Evolutionary conservation across 768 basidiomycete species (phyloP).

Genomic region (Russula sp.): DNA sequence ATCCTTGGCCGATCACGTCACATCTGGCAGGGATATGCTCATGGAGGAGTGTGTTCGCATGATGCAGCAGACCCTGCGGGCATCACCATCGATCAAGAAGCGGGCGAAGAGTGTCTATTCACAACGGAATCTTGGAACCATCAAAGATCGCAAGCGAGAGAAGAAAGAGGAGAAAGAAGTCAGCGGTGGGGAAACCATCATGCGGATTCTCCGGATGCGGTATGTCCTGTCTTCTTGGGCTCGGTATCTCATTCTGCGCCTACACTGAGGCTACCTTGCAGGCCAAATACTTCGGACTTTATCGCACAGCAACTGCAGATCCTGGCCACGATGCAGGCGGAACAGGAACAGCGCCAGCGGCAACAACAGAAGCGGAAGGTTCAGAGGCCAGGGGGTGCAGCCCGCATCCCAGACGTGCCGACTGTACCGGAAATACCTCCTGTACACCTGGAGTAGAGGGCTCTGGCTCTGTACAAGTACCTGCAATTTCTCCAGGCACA

Average conservation of each 20-base stretch:
- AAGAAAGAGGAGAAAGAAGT: slow-evolving; percentile 76
- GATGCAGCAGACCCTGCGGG: slow-evolving; percentile 82
- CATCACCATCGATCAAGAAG: slow-evolving; percentile 70
- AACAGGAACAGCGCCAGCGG: slow-evolving; percentile 67
- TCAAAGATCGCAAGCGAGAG: slow-evolving; percentile 88
- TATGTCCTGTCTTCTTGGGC: slow-evolving; percentile 30
- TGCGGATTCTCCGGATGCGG: slow-evolving; percentile 95
- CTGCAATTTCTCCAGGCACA: background rate
- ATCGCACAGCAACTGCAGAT: slow-evolving; percentile 83
- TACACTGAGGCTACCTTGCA: slow-evolving; percentile 26
- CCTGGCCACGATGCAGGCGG: slow-evolving; percentile 72
- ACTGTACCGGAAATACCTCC: slow-evolving; percentile 25
- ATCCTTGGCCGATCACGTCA: slow-evolving; percentile 16
- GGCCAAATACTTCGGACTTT: slow-evolving; percentile 77
- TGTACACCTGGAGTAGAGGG: slow-evolving; percentile 1
- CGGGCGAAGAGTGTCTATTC: slow-evolving; percentile 89
- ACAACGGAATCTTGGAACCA: slow-evolving; percentile 93
- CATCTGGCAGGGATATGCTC: slow-evolving; percentile 54
- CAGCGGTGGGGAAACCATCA: slow-evolving; percentile 77
- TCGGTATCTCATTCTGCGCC: background rate
- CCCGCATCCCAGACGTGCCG: slow-evolving; percentile 26
- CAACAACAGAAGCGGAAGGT: slow-evolving; percentile 52
- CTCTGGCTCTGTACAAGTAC: background rate
- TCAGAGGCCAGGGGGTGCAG: slow-evolving; percentile 41
- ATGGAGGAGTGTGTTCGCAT: slow-evolving; percentile 96